Base-by-base conservation (phyloP, 2,329 filamentous ascomycete genomes). In the Monilinia laxa region DNA sequence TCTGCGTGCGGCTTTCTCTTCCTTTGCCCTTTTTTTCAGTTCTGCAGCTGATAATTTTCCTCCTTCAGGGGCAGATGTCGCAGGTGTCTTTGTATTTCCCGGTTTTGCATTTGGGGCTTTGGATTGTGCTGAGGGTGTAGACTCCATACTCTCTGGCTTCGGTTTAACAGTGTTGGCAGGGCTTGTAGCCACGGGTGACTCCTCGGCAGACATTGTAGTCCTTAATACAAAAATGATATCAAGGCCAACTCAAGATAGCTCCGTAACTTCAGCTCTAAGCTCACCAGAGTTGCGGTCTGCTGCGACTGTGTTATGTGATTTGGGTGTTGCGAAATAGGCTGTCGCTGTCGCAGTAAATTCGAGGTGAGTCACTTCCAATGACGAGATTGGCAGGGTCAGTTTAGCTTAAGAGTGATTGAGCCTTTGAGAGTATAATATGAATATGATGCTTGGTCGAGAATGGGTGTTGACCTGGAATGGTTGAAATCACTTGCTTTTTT, bases 1-100 rank as follows among this genome's bases (percentile, higher is more conserved):
- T 80, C 94, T 85, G 69, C 92, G 85, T 57, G 93, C 93, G 63
- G 91, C 90, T 81, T 97, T 98, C 77, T 97, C 94, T 42, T 92
- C 93, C 78, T 97, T 94, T 69, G 90, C 90, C 77, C 87, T 88
- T 74, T 93, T 94, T 80, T 98, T 98, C 75, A 96, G 77, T 62
- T 73, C 72, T 47, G 71, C 67, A 2, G 85, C 84, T 1, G 90
- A 87, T 42, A 91, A 81, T 77, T 91, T 90, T 31, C 47, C 35
- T 23, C 38, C 64, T 25, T 77, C 71, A 20, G 78, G 77, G 47
- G 58, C 56, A 18, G 69, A 23, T 20, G 63, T 47, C 6, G 67
- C 66, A 20, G 60, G 12, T 42, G 68, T 65, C 28, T 71, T 67
- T 45, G 51, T 14, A 20, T 62, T 69, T 55, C 35, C 65, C 42